Conservation (phyloP, 228 moss, liverwort and hornwort genomes). For the Sphagnum magellanicum region DNA sequence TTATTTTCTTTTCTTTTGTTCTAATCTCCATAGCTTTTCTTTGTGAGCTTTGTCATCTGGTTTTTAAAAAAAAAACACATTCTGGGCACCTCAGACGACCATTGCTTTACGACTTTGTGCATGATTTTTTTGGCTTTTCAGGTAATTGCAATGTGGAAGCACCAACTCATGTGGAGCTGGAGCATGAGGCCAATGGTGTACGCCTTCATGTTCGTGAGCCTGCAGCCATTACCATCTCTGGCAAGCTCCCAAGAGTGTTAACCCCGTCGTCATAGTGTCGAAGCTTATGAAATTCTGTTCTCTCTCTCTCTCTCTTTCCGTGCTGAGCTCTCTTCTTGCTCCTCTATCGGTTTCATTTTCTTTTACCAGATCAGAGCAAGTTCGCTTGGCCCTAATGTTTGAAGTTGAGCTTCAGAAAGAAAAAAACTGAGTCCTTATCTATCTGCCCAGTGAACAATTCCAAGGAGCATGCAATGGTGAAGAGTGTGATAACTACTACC, state of each 20-base stretch:
- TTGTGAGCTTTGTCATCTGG: too few relatives aligned
- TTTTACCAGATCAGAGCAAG: neutral
- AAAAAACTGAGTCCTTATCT: neutral
- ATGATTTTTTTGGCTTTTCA: slow-evolving; percentile 11
- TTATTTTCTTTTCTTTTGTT: neutral
- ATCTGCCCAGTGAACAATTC: neutral
- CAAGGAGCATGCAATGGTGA: neutral
- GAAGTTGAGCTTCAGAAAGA: neutral
- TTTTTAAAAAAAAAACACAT: neutral
- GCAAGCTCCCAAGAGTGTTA: slow-evolving; percentile 5
- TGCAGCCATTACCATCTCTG: slow-evolving; percentile 31
- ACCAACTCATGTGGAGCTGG: slow-evolving; percentile 41
- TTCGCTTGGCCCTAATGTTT: neutral
- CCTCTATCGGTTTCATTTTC: neutral
- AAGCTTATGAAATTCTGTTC: too few relatives aligned
- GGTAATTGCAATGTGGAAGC: slow-evolving; percentile 64
- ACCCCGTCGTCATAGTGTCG: neutral
- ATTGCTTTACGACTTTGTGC: neutral
- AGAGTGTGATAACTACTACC: neutral
- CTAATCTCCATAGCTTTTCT: too few relatives aligned
- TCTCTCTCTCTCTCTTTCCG: neutral
- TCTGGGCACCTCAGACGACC: neutral
- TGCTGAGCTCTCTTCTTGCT: neutral
- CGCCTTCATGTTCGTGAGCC: slow-evolving; percentile 32
- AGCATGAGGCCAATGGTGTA: slow-evolving; percentile 19